Evolutionary conservation across 1,284 basidiomycete species (phyloP), one percentile per base, ranked within the genome.

Genomic region (Cryptococcus amylolentus): DNA sequence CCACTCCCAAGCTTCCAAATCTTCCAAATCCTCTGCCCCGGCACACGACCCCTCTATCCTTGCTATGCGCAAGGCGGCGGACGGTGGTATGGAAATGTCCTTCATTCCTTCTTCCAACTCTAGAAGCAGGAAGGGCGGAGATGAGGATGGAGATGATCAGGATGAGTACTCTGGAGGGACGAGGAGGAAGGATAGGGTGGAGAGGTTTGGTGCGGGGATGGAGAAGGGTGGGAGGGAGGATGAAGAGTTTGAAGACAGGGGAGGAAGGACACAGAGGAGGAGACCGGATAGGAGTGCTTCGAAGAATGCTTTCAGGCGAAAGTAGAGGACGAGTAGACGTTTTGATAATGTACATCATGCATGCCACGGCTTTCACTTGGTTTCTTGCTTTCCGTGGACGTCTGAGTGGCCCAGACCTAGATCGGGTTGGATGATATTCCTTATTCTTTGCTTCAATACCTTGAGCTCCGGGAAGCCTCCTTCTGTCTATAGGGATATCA

Each of bases 341-440:
- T 44, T 44, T 7, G 3, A 12, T 18, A 20, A 7, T 20, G 42
- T 26, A 44, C 18, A 26, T 20, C 42, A 44, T 44, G 12, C 31
- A 37, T 37, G 12, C n/a, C 23, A 14, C 31, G 31, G 23, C 46
- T 14, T 28, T 27, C 28, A 44, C 16, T 38, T 48, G 27, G 44
- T 20, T 18, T 40, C 37, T 9, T 54, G 20, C 44, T 56, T 60
- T 8, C 57, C 54, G 51, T 64, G 60, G 38, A 50, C 61, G 54
- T 93, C 91, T 23, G 89, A 91, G 75, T 95, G 91, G 0, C 91
- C 91, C 2, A 95, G 78, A 14, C 84, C 84, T 68, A 84, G 84
- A 39, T 82, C 85, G 28, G 92, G 91, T 66, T 90, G 85, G 38
- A 95, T 78, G 31, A 82, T 72, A 73, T 95, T 89, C 44, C 91